Conservation (phyloP, 345 rosid genomes). For the thale cress (Arabidopsis thaliana) region DNA sequence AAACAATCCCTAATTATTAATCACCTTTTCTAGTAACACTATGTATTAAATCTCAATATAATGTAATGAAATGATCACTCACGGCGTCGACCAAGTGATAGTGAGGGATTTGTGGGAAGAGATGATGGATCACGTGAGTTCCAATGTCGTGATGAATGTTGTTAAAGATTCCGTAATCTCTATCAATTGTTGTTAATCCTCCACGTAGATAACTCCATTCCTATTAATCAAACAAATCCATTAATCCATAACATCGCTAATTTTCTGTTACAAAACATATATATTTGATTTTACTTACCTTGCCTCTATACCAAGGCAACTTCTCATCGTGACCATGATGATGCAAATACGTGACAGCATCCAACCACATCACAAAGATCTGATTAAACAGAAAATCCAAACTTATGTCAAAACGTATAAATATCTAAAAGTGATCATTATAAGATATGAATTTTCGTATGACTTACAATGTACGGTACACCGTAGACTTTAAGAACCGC, state of each 20-base stretch:
- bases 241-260: neutral
- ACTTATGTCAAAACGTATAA: neutral
- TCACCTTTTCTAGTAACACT: no score
- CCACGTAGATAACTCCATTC: conserved; percentile 92
- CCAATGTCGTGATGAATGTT: conserved; percentile 90
- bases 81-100: conserved; percentile 86
- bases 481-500: conserved; percentile 66
- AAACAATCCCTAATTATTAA: neutral
- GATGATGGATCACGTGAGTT: conserved; percentile 92
- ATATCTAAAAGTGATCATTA: neutral
- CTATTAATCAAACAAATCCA: conserved; percentile 33
- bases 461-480: conserved; percentile 69
- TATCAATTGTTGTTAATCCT: conserved; percentile 85
- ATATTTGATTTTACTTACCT: conserved; percentile 56
- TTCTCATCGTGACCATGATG: conserved; percentile 84
- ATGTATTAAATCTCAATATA: neutral
- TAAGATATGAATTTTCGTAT: neutral
- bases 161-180: conserved; percentile 82
- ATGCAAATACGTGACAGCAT: conserved; percentile 82
- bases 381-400: conserved; percentile 27
- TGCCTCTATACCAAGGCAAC: conserved; percentile 94
- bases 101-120: conserved; percentile 96
- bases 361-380: conserved; percentile 90
- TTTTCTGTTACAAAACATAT: neutral
- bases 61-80: neutral